A percentile compares a stretch with the other conserved stretches of the same genome.
Evolutionary conservation across 2,329 filamentous ascomycete species (phyloP).

Genomic region (Lachnellula cervina): DNA sequence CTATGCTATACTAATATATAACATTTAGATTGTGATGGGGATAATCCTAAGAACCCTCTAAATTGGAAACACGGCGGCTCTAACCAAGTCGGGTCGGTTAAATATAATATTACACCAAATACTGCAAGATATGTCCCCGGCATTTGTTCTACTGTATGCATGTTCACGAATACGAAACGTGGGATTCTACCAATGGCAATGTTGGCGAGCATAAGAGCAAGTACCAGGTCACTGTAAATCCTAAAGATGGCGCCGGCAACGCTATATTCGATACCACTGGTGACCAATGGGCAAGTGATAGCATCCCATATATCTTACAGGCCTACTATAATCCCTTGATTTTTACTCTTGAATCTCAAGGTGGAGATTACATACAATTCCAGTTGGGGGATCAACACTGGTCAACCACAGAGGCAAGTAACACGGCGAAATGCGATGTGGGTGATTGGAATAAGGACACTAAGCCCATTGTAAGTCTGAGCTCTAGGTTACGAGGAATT

Average conservation of each 20-base stretch:
- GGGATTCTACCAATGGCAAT: too few species aligned
- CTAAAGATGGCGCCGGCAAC: not conserved
- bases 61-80: constrained; percentile 1
- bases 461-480: not conserved
- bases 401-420: not conserved
- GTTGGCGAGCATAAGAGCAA: not conserved
- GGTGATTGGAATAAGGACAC: not conserved
- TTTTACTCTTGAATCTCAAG: not conserved
- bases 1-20: not conserved
- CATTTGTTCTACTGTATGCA: not conserved
- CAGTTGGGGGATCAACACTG: not conserved
- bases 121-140: not conserved
- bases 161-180: not conserved
- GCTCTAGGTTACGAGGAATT: too few species aligned
- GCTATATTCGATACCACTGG: not conserved
- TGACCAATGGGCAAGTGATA: not conserved
- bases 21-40: not conserved
- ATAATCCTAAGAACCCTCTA: not conserved
- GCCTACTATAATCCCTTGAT: not conserved
- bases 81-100: not conserved
- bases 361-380: not conserved
- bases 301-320: not conserved
- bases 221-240: not conserved
- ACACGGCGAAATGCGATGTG: not conserved
- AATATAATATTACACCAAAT: not conserved